Conservation (phyloP, 1,139 yeast genomes). For the Suhomyces yuchorum region DNA sequence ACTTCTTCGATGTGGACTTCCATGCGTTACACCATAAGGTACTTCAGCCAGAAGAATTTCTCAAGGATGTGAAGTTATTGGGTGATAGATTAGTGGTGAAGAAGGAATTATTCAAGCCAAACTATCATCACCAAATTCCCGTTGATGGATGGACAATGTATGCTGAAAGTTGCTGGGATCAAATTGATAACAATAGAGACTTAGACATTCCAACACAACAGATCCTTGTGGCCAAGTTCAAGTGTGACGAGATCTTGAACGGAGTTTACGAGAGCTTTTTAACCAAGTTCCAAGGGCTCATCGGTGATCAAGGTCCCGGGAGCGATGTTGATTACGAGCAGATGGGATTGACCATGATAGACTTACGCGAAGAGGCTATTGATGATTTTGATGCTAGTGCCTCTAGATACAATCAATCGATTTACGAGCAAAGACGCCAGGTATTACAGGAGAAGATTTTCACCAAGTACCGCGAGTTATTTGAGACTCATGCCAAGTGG, state of each 20-base stretch:
- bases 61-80: constrained; percentile 59
- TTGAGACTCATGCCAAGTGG: constrained; percentile 29
- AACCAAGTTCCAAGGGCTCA: constrained; percentile 29
- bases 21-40: constrained; percentile 84
- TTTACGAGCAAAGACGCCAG: constrained; percentile 62
- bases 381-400: constrained; percentile 67
- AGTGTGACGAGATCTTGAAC: constrained; percentile 84
- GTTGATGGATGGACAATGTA: constrained; percentile 96
- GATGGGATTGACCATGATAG: constrained; percentile 43
- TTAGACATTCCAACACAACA: constrained; percentile 96
- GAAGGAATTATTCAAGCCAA: constrained; percentile 59
- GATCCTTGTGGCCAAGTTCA: constrained; percentile 86
- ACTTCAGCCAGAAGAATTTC: constrained; percentile 73
- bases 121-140: constrained; percentile 85
- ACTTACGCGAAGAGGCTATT: constrained; percentile 48
- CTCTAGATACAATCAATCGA: constrained; percentile 65
- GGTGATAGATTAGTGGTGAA: constrained; percentile 60
- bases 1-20: constrained; percentile 84
- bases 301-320: constrained; percentile 16
- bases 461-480: constrained; percentile 44
- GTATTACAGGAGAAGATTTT: constrained; percentile 52
- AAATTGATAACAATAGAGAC: constrained; percentile 89
- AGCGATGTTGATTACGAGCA: constrained; percentile 34
- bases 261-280: constrained; percentile 53
- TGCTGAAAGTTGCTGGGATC: constrained; percentile 91